phyloP scores from a whole-genome alignment of 495 filamentous ascomycete genomes.

The Margaritispora aquatica region DNA sequence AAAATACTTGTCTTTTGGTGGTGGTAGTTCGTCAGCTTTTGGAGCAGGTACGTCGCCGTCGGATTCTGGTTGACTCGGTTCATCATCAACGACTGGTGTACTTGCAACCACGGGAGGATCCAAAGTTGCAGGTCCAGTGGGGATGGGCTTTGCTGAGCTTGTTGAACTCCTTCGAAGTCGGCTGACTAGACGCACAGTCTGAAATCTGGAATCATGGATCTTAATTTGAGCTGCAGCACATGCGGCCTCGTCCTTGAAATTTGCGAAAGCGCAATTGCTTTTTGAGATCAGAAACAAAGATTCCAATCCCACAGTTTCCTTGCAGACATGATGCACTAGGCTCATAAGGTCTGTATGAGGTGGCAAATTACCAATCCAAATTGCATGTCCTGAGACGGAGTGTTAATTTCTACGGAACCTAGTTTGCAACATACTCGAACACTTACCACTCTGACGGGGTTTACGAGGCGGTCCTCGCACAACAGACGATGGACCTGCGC shows the following conservation, averaged over 20 bases:
- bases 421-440: neutral
- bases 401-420: too few relatives aligned
- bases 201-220: conserved; percentile 88
- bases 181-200: conserved; percentile 87
- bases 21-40: conserved; percentile 9
- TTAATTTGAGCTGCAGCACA: conserved; percentile 73
- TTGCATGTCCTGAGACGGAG: conserved; percentile 64
- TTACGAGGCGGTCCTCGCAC: conserved; percentile 88
- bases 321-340: conserved; percentile 87
- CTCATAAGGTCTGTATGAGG: conserved; percentile 70
- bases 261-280: conserved; percentile 97
- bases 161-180: conserved; percentile 63
- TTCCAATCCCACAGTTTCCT: conserved; percentile 70
- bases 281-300: conserved; percentile 94
- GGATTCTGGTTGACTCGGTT: conserved; percentile 19
- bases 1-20: conserved; percentile 68
- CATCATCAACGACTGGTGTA: conserved; percentile 13
- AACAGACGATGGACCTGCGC: conserved; percentile 37
- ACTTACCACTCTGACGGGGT: conserved; percentile 39
- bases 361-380: conserved; percentile 96
- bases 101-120: conserved; percentile 21
- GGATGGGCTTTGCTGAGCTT: conserved; percentile 42
- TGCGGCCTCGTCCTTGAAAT: conserved; percentile 77
- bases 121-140: conserved; percentile 46
- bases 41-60: conserved; percentile 6